Evolutionary conservation across 352 stramenopile species (phyloP), one percentile per base, ranked within the genome.

Genomic region (Phytophthora europaea): DNA sequence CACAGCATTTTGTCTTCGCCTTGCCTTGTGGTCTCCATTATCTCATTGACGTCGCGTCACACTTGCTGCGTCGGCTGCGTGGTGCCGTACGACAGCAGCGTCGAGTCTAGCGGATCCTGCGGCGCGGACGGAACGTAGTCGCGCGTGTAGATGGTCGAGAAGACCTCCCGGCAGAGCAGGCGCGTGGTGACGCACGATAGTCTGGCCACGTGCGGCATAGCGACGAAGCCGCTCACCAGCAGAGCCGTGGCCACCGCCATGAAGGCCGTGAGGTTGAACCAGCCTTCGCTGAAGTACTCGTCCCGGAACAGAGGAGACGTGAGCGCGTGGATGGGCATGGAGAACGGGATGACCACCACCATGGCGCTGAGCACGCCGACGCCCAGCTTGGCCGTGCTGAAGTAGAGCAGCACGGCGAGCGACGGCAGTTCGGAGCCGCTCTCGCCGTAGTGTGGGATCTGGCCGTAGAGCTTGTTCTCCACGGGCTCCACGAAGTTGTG

Each of bases 401-500:
- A 81, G 70, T 88, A 88, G 45, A 88, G 34, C 34, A 84, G 36
- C 53, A 81, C 75, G 47, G 79, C 70, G 15, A 88, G 70, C 38
- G 78, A 78, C n/a, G 77, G 65, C 18, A 67, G 72, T 18, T 69
- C 65, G 50, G 70, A 61, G 18, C 65, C 64, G 40, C 60, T 64
- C 22, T 83, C 76, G 9, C 57, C 73, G 26, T 78, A 75, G 22
- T 78, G 55, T 23, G 71, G 61, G 45, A 80, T 77, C 15, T 83
- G 65, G 8, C 76, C 74, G 53, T 76, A 78, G 38, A 84, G 38
- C 40, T 78, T 72, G n/a, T 61, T 67, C 47, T 84, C 70, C 43
- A 51, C 60, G 6, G 79, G 78, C 47, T 86, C 79, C 52, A 91
- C 82, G 31, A 84, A 85, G 65, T 95, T 94, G 72, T 89, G 78